A percentile compares a stretch with the other conserved stretches of the same genome.
Evolutionary conservation across 805 yeast species (phyloP).

Genomic region (Metschnikowia cubensis): DNA sequence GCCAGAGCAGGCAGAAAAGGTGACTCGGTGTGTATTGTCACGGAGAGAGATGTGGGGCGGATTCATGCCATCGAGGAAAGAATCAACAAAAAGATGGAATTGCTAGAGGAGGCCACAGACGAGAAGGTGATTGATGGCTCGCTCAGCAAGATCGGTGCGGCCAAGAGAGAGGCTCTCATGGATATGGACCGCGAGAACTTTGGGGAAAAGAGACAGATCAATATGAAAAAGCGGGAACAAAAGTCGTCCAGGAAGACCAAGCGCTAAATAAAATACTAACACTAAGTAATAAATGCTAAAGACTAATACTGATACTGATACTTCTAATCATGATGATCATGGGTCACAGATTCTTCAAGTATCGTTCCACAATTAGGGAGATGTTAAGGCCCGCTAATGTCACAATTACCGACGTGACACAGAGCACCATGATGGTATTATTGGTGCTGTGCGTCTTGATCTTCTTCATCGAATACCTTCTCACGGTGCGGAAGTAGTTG

Average conservation of each 20-base stretch:
- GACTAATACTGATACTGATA: too few relatives aligned
- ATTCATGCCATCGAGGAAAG: constrained; percentile 84
- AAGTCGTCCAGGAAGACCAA: constrained; percentile 2
- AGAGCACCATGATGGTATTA: constrained; percentile 27
- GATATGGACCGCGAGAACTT: constrained; percentile 91
- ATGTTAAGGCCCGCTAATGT: constrained; percentile 35
- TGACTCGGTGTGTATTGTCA: constrained; percentile 73
- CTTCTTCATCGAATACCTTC: constrained; percentile 39
- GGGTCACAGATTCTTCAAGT: not conserved
- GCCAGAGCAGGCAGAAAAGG: constrained; percentile 96
- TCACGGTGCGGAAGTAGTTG: constrained; percentile 43
- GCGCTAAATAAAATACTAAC: not conserved
- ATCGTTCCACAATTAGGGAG: constrained; percentile 21
- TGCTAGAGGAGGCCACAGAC: constrained; percentile 68
- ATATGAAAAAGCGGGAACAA: constrained; percentile 37
- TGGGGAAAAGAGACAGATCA: constrained; percentile 64
- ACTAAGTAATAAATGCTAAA: too few relatives aligned
- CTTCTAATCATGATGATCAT: too few relatives aligned
- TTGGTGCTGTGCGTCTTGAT: constrained; percentile 36
- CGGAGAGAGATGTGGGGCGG: constrained; percentile 81
- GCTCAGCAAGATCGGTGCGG: constrained; percentile 65
- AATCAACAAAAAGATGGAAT: constrained; percentile 74
- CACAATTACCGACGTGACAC: constrained; percentile 32
- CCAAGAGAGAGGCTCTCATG: constrained; percentile 86
- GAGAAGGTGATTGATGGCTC: constrained; percentile 71